These are phyloP conservation scores for Serendipita sp. DNA, from an alignment of 1,284 basidiomycete species.

Conservation along the genomic window DNA sequence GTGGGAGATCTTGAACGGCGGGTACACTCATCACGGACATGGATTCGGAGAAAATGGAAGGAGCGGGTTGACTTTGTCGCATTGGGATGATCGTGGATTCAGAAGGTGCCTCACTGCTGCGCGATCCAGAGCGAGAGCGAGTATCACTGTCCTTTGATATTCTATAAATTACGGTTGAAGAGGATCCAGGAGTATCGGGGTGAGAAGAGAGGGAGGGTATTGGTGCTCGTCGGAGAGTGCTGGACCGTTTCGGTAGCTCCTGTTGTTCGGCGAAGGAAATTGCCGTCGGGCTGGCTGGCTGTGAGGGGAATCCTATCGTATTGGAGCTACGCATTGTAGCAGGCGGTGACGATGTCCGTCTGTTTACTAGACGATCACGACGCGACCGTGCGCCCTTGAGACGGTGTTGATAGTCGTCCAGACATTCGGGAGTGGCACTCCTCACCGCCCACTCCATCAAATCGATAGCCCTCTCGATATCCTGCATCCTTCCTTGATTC, in stretches of 20 bases:
- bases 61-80: background rate
- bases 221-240: background rate
- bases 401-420: background rate
- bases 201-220: conserved; percentile 2
- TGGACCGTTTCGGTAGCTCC: conserved; percentile 3
- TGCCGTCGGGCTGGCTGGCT: background rate
- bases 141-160: background rate
- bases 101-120: background rate
- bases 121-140: background rate
- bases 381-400: background rate
- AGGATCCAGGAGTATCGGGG: background rate
- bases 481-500: background rate
- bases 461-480: conserved; percentile 1
- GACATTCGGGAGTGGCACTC: background rate
- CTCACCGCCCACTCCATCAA: background rate
- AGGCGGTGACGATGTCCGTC: background rate
- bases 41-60: conserved; percentile 3
- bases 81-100: background rate
- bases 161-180: background rate
- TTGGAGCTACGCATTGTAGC: conserved; percentile 4
- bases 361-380: background rate
- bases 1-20: background rate
- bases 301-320: background rate
- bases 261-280: conserved; percentile 3
- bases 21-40: conserved; percentile 6